Percentiles rank a stretch among this genome's conserved stretches.
Conservation (phyloP, 2,329 filamentous ascomycete species). For the Aureobasidium sp. region DNA sequence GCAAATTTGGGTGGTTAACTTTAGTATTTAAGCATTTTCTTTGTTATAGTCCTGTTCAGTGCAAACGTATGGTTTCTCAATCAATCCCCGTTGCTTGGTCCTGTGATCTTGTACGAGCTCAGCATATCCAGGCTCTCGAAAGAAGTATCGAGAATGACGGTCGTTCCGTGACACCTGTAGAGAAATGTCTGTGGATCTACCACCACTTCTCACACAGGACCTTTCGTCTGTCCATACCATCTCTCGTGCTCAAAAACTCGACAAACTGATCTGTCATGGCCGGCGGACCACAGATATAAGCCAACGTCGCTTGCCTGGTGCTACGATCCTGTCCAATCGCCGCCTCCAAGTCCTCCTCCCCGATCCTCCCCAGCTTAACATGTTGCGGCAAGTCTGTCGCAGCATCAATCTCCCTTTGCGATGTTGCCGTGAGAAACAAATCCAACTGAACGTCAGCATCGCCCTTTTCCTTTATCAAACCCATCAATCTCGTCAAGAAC, state of each 20-base stretch:
- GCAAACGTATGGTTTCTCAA: background rate
- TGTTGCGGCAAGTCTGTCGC: conserved; percentile 11
- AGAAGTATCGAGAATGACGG: background rate
- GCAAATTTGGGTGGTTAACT: background rate
- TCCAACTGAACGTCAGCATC: conserved; percentile 23
- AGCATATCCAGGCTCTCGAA: background rate
- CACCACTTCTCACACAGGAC: conserved; percentile 49
- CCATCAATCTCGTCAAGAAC: conserved; percentile 41
- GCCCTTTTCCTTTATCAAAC: conserved; percentile 21
- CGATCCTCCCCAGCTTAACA: conserved; percentile 22
- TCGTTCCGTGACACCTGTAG: background rate
- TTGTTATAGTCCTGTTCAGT: background rate
- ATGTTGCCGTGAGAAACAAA: conserved; percentile 28
- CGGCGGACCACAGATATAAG: conserved; percentile 44
- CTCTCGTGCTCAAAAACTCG: conserved; percentile 31
- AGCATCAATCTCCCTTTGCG: conserved; percentile 15
- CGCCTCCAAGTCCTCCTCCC: conserved; percentile 30
- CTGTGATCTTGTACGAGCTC: no score
- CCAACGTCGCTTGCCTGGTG: conserved; percentile 33
- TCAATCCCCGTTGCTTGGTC: background rate
- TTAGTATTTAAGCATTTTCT: background rate
- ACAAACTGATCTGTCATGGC: conserved; percentile 44
- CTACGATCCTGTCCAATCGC: conserved; percentile 32
- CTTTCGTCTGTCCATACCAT: conserved; percentile 32
- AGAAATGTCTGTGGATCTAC: conserved; percentile 24